These are phyloP conservation scores for Aspergillus sp. DNA, from an alignment of 2,329 filamentous ascomycete species.

Conservation along the genomic window DNA sequence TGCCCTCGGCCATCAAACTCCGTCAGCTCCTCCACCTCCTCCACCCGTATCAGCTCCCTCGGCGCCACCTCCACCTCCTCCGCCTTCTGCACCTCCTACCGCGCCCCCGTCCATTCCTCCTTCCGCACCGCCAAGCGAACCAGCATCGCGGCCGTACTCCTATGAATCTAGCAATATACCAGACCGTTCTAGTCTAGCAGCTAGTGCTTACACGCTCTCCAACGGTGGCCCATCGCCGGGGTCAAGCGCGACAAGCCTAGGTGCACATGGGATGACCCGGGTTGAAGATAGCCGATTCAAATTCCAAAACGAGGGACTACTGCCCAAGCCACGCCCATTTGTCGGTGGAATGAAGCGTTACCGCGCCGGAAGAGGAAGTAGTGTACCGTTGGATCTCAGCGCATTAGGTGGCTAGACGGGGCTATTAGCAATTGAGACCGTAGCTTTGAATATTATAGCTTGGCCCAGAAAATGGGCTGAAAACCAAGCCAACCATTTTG, in stretches of 20 bases:
- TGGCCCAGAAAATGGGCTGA: neutral
- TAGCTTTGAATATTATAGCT: neutral
- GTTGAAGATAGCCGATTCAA: slow-evolving; percentile 82
- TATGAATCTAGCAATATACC: slow-evolving; percentile 42
- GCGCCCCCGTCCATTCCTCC: slow-evolving; percentile 47
- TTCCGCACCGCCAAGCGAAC: slow-evolving; percentile 38
- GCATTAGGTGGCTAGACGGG: slow-evolving; percentile 29
- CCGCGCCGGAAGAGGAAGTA: slow-evolving; percentile 86
- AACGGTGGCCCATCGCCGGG: slow-evolving; percentile 53
- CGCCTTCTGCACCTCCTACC: slow-evolving; percentile 44
- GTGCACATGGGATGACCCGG: slow-evolving; percentile 41
- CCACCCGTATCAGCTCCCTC: slow-evolving; percentile 46
- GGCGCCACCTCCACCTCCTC: slow-evolving; percentile 48
- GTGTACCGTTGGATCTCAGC: slow-evolving; percentile 81
- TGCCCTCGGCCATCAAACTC: slow-evolving; percentile 51
- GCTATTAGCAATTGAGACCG: neutral
- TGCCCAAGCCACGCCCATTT: slow-evolving; percentile 85
- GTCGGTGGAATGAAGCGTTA: slow-evolving; percentile 74
- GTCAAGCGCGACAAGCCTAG: slow-evolving; percentile 25
- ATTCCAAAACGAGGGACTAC: slow-evolving; percentile 76
- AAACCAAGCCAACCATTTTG: neutral
- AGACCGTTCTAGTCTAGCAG: slow-evolving; percentile 66
- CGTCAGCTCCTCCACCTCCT: slow-evolving; percentile 43
- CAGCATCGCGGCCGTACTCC: slow-evolving; percentile 46
- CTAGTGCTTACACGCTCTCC: slow-evolving; percentile 72